Conservation (phyloP, 805 yeast genomes). For the Schwanniomyces pseudopolymorphus region DNA sequence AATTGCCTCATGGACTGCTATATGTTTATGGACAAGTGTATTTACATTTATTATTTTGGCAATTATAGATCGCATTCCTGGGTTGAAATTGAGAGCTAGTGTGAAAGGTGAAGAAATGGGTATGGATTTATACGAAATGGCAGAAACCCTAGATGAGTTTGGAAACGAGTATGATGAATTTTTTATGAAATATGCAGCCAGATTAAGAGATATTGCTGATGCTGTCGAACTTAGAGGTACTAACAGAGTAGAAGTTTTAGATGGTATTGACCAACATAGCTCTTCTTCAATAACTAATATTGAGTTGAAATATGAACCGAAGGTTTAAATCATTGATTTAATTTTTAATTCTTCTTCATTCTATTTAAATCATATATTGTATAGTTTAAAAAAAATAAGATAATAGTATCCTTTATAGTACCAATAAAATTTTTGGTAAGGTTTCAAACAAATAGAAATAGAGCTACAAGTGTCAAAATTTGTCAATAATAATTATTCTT, state of each 20-base stretch:
- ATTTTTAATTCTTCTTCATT: too few relatives aligned
- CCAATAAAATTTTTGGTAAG: too few relatives aligned
- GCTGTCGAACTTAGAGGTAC: constrained; percentile 8
- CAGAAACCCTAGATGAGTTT: constrained; percentile 44
- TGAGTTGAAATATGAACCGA: neutral
- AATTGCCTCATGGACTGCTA: constrained; percentile 43
- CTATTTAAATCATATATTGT: too few relatives aligned
- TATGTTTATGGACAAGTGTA: constrained; percentile 44
- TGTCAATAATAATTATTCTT: neutral
- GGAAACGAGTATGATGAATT: constrained; percentile 31
- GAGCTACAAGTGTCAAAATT: neutral
- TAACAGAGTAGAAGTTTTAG: constrained; percentile 12
- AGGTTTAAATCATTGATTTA: neutral
- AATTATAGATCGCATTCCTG: constrained; percentile 51
- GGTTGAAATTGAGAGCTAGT: constrained; percentile 43
- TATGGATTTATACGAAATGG: constrained; percentile 50
- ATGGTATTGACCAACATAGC: constrained; percentile 14
- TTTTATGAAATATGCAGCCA: constrained; percentile 19
- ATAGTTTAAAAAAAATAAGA: too few relatives aligned
- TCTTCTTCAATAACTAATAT: neutral
- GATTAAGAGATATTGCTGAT: constrained; percentile 16
- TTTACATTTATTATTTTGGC: constrained; percentile 45
- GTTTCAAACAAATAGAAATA: too few relatives aligned
- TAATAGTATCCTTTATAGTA: too few relatives aligned
- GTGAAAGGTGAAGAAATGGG: constrained; percentile 52